phyloP scores from a whole-genome alignment of 78 protist species.

The Chrysochromulina tobinii region DNA sequence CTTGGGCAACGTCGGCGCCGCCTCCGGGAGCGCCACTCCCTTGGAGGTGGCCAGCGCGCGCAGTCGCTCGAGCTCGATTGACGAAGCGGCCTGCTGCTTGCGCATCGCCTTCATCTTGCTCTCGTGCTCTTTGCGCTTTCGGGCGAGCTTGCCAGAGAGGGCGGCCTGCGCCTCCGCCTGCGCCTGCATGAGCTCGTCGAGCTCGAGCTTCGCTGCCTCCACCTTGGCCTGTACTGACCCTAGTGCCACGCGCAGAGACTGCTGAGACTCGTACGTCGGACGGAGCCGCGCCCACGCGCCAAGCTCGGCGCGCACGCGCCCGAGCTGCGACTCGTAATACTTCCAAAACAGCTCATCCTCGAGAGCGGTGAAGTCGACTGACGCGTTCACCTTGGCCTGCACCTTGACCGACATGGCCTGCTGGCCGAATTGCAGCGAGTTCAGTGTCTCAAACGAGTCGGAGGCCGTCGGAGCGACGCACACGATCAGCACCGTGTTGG shows the following conservation, averaged over 20 bases:
- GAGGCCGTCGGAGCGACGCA: neutral
- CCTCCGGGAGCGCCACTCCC: too few species aligned
- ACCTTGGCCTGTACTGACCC: too few species aligned
- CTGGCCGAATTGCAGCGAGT: neutral
- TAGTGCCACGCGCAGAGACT: neutral
- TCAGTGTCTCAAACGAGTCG: neutral
- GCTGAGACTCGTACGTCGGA: neutral
- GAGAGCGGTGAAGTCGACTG: neutral
- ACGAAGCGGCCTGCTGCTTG: too few species aligned
- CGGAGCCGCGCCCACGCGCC: too few species aligned
- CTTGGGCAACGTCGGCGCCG: too few species aligned
- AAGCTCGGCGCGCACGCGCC: neutral
- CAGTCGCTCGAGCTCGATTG: too few species aligned
- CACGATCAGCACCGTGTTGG: neutral
- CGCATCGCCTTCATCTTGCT: too few species aligned
- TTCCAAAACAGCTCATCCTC: neutral
- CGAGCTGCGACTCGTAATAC: neutral
- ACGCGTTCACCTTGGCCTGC: neutral
- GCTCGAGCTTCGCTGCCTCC: neutral
- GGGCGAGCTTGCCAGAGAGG: too few species aligned
- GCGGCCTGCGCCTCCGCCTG: neutral
- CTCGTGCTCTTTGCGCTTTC: too few species aligned
- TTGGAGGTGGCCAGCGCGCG: too few species aligned
- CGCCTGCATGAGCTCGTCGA: neutral
- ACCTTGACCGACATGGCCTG: neutral